Base-by-base conservation (phyloP, 1,284 basidiomycete species). In the Rhodotorula sp. region DNA sequence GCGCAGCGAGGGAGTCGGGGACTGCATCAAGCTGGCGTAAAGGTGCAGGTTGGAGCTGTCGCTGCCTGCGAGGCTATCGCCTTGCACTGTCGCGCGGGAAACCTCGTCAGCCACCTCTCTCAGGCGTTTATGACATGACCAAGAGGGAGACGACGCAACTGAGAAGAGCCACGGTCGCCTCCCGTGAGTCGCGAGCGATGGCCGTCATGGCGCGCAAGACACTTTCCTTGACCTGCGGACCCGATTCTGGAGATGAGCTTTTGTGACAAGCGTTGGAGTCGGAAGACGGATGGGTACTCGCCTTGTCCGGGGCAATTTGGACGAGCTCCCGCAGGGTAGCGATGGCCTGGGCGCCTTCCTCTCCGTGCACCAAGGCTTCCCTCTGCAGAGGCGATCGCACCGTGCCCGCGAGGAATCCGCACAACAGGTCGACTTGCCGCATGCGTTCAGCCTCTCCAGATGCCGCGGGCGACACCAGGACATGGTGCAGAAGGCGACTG, bases 1-100 rank as follows among this genome's bases (percentile, higher is more conserved):
- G 5, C 74, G 72, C 48, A 76, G 55, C 12, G 72, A 55, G 5
- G 72, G 71, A 3, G 31, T 47, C 18, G 69, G 23, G 5, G 72
- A 71, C 19, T 47, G 50, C 4, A 38, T n/a, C 45, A 69, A 59
- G 2, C 56, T 10, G 28, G 38, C 7, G 43, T 69, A 49, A 19
- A 52, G 63, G 2, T 49, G 23, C 6, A 67, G 19, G 21, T 60
- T 23, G 19, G n/a, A 15, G 12, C 34, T 56, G 7, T 45, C 50
- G 43, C 31, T 15, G 23, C 26, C 31, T 38, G 48, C 60, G 6
- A 48, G 5, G 47, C 38, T 38, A 10, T 10, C 38, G 14, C 38
- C 38, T 43, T 43, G 38, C 14, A 14, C 3, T 12, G 5, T 34
- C 14, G 23, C 3, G 0, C 7, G 6, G 47, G 18, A 2, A 43